These are phyloP conservation scores for Argentina anserina DNA, from an alignment of 306 rosid species.

Conservation along the genomic window DNA sequence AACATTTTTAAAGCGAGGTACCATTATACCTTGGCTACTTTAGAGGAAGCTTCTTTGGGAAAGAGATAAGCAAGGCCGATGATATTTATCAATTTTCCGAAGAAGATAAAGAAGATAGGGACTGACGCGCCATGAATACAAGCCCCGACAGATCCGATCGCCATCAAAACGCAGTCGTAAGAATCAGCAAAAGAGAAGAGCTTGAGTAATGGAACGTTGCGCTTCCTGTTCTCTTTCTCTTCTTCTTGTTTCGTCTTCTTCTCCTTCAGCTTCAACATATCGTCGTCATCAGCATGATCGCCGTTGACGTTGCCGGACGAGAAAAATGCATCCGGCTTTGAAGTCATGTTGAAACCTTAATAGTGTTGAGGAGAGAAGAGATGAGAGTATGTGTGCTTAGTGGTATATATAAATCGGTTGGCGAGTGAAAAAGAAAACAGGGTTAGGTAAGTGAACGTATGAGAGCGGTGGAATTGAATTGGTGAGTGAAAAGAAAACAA, in stretches of 20 bases:
- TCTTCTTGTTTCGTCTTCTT: slow-evolving; percentile 19
- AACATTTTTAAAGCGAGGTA: neutral
- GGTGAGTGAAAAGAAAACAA: neutral
- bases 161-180: slow-evolving; percentile 67
- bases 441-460: neutral
- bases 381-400: neutral
- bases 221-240: slow-evolving; percentile 32
- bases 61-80: slow-evolving; percentile 89
- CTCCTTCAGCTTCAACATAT: slow-evolving; percentile 15
- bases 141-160: slow-evolving; percentile 76
- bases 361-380: neutral
- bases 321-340: slow-evolving; percentile 5
- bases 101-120: slow-evolving; percentile 90
- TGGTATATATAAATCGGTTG: neutral
- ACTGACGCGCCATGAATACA: slow-evolving; percentile 88
- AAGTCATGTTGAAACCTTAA: neutral
- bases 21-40: slow-evolving; percentile 75
- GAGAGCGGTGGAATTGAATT: neutral
- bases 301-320: neutral
- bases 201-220: slow-evolving; percentile 55
- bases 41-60: slow-evolving; percentile 82
- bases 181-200: slow-evolving; percentile 76
- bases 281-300: neutral
- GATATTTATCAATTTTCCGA: slow-evolving; percentile 79
- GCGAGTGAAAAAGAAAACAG: neutral